Base-by-base conservation (phyloP, 2,329 filamentous ascomycete species). In the Paraconiothyrium brasiliense region DNA sequence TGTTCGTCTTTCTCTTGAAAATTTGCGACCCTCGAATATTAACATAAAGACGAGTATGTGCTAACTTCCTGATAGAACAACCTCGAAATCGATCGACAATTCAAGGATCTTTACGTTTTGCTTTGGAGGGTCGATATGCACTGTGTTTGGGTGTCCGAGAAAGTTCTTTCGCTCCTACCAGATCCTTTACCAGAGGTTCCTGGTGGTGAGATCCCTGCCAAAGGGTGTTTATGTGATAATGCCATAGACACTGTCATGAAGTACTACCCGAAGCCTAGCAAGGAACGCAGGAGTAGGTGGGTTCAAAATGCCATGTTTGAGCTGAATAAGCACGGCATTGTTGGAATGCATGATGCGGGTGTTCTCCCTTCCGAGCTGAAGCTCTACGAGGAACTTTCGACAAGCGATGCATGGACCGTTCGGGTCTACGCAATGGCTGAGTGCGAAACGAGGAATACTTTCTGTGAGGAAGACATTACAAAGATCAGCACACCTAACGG, bases 221-320 rank as follows among this genome's bases (percentile, higher is more conserved):
- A 84, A 69, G 89, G 90, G 46, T 89, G 92, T 10, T 91, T 92
- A 67, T 92, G 90, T 71, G 89, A 92, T 75, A 91, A 91, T 70
- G 89, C 89, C 27, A 90, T 91, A 85, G 86, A 89, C 47, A 75
- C 89, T 54, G 82, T 90, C 39, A 80, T 82, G 59, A 77, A 81
- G 2, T 68, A 86, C 20, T 89, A 87, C 80, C 88, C 89, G 1
- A 84, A 84, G 60, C 87, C 88, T 0, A 80, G 80, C 48, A 76
- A 75, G 5, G 80, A 81, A n/a, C 83, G 82, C 65, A 89, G 87
- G 70, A 80, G 82, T 5, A 76, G 73, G 27, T 88, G 86, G 62
- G 76, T 91, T 59, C 82, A 81, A 52, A 84, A 84, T 6, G 89
- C 89, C 13, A 90, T 91, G 85, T 72, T 70, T 13, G 84, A 84